Conservation (phyloP, 2,329 filamentous ascomycete species). For the Calonectria pteridis region DNA sequence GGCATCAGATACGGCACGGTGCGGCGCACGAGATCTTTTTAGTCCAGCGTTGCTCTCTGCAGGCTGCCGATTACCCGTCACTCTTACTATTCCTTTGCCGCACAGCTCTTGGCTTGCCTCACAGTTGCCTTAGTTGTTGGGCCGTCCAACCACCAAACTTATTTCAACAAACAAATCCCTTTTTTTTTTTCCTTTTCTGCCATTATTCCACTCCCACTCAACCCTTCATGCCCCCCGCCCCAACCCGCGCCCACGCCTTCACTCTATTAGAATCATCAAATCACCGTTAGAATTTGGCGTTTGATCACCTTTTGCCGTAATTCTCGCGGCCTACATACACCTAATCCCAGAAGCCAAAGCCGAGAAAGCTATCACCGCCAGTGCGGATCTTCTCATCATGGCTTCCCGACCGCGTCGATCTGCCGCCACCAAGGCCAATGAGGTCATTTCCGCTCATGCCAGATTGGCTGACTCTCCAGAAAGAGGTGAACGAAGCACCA, state of each 20-base stretch:
- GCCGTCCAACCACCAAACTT: constrained; percentile 35
- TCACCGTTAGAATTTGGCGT: neutral
- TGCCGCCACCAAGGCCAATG: constrained; percentile 57
- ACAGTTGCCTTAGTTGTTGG: constrained; percentile 25
- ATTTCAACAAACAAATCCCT: constrained; percentile 40
- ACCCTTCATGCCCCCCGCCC: constrained; percentile 8
- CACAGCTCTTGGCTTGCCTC: neutral
- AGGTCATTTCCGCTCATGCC: constrained; percentile 57
- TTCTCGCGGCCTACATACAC: constrained; percentile 18
- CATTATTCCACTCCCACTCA: constrained; percentile 17
- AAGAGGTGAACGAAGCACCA: constrained; percentile 54
- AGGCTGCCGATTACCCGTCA: neutral
- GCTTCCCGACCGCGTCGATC: constrained; percentile 61
- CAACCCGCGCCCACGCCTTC: constrained; percentile 3
- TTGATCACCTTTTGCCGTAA: constrained; percentile 3
- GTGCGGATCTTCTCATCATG: constrained; percentile 52
- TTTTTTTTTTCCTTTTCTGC: constrained; percentile 7
- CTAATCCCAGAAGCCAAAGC: constrained; percentile 3
- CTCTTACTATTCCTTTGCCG: neutral
- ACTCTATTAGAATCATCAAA: neutral
- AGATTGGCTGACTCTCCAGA: constrained; percentile 56
- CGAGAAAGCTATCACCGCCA: constrained; percentile 30
- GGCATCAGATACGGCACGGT: neutral
- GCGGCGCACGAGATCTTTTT: neutral
- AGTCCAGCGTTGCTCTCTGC: neutral